These are phyloP conservation scores for Oehlia diaphana DNA, from an alignment of 192 early-diverging fungal genomes.

Conservation along the genomic window DNA sequence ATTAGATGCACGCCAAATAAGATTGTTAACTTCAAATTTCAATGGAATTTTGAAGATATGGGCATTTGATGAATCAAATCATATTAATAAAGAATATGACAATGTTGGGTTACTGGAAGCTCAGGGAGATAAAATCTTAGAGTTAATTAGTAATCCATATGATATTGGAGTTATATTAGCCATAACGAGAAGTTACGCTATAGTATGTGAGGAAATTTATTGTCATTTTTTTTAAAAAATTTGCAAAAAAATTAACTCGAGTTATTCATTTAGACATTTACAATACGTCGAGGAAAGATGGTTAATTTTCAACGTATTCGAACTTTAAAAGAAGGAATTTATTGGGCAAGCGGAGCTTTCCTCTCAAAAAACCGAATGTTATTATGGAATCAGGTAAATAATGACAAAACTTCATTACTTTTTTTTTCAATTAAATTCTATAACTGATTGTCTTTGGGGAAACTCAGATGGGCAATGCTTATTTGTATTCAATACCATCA, in stretches of 20 bases:
- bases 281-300: slow-evolving; percentile 8
- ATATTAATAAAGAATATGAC: slow-evolving; percentile 45
- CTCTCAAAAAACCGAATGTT: slow-evolving; percentile 32
- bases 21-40: slow-evolving; percentile 47
- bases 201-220: slow-evolving; percentile 25
- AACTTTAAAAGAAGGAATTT: slow-evolving; percentile 6
- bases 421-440: background rate
- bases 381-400: slow-evolving; percentile 49
- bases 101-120: slow-evolving; percentile 16
- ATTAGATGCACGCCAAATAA: slow-evolving; percentile 38
- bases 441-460: background rate
- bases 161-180: slow-evolving; percentile 37
- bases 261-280: slow-evolving; percentile 21
- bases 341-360: slow-evolving; percentile 46
- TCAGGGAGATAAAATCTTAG: slow-evolving; percentile 30
- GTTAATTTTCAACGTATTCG: slow-evolving; percentile 23
- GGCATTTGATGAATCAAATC: slow-evolving; percentile 50
- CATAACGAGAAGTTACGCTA: slow-evolving; percentile 30
- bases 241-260: background rate
- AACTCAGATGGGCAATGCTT: slow-evolving; percentile 37
- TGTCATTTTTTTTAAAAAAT: background rate
- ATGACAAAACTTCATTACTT: background rate
- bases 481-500: slow-evolving; percentile 34
- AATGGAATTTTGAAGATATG: slow-evolving; percentile 53
- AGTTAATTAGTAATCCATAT: slow-evolving; percentile 31